phyloP scores from a whole-genome alignment of 306 rosid genomes.

The Gynostemma pentaphyllum region DNA sequence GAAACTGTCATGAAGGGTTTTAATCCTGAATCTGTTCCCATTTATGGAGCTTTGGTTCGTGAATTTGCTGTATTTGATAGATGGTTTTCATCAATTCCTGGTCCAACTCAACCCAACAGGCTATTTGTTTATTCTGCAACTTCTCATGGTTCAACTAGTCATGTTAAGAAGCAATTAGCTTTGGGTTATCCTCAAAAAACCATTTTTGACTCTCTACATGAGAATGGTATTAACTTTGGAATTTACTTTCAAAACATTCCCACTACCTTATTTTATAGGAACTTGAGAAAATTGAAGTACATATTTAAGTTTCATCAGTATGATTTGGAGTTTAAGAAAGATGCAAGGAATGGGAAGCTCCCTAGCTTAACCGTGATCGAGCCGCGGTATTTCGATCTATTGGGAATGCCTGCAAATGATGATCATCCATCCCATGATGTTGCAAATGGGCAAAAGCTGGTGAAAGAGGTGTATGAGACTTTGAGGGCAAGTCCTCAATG shows the following conservation, averaged over 20 bases:
- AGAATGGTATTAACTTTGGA: slow-evolving; percentile 57
- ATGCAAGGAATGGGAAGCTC: slow-evolving; percentile 76
- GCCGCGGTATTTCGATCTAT: slow-evolving; percentile 78
- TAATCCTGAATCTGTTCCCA: slow-evolving; percentile 64
- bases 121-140: slow-evolving; percentile 94
- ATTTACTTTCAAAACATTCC: slow-evolving; percentile 82
- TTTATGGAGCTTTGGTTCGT: slow-evolving; percentile 56
- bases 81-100: slow-evolving; percentile 96
- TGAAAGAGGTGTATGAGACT: slow-evolving; percentile 88
- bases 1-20: slow-evolving; percentile 95
- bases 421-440: slow-evolving; percentile 99
- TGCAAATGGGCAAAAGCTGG: slow-evolving; percentile 87
- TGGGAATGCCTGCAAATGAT: slow-evolving; percentile 68
- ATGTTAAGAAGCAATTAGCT: slow-evolving; percentile 74
- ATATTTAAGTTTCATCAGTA: slow-evolving; percentile 64
- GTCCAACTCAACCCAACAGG: slow-evolving; percentile 97
- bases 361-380: slow-evolving; percentile 84
- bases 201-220: slow-evolving; percentile 75
- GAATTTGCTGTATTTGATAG: slow-evolving; percentile 81
- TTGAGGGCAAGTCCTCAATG: slow-evolving; percentile 89
- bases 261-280: slow-evolving; percentile 77
- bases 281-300: slow-evolving; percentile 75
- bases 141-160: slow-evolving; percentile 94
- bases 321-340: slow-evolving; percentile 62
- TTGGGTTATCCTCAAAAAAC: slow-evolving; percentile 90